These are phyloP conservation scores for Daedaleopsis nitida DNA, from an alignment of 768 basidiomycete species.

Conservation along the genomic window DNA sequence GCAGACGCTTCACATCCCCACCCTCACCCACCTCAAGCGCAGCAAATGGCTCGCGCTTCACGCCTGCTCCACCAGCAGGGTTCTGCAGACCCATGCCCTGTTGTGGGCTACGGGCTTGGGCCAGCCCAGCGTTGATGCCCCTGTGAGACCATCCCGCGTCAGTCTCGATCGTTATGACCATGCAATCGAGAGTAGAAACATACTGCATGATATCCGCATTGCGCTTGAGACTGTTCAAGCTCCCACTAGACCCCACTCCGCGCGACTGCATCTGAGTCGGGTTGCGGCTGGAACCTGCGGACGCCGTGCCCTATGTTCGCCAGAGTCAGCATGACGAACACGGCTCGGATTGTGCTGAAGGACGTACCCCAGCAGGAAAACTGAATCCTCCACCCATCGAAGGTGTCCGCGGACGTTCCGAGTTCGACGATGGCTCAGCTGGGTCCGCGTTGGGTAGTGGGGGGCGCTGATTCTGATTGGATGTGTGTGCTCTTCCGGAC, in stretches of 20 bases:
- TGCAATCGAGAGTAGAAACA: neutral
- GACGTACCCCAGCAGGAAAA: conserved; percentile 13
- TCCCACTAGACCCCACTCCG: neutral
- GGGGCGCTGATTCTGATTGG: neutral
- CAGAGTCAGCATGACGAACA: neutral
- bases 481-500: neutral
- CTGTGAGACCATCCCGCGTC: neutral
- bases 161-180: neutral
- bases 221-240: conserved; percentile 13
- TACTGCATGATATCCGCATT: conserved; percentile 26
- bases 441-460: neutral
- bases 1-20: conserved; percentile 19
- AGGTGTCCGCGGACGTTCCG: conserved; percentile 6
- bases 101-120: conserved; percentile 8
- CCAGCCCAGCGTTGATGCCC: neutral
- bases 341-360: neutral
- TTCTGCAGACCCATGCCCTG: conserved; percentile 25
- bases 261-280: neutral
- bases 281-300: neutral
- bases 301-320: neutral
- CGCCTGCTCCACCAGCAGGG: neutral
- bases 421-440: neutral
- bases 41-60: conserved; percentile 19
- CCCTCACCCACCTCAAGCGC: conserved; percentile 19
- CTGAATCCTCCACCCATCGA: conserved; percentile 23